Evolutionary conservation across 805 yeast species (phyloP).

Genomic region (Wickerhamomyces silvicola): DNA sequence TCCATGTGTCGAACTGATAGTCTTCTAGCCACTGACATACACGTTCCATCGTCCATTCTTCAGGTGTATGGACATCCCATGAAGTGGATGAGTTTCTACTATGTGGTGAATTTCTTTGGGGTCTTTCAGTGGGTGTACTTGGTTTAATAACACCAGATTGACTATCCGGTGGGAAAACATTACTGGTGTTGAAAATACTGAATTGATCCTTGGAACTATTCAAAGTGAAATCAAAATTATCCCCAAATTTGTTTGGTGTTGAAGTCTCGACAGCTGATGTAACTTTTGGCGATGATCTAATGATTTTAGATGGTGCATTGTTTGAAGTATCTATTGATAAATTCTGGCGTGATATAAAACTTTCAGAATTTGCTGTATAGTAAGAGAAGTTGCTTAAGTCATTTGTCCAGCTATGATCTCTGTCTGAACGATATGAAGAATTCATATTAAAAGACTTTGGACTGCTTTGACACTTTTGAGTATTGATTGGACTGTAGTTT

Average conservation of each 20-base stretch:
- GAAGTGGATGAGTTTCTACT: slow-evolving; percentile 24
- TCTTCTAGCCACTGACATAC: slow-evolving; percentile 62
- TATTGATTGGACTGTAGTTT: slow-evolving; percentile 3
- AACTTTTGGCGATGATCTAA: too few relatives aligned
- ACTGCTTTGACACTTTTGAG: not conserved
- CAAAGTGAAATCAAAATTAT: not conserved
- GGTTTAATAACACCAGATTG: slow-evolving; percentile 5
- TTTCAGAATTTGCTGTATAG: not conserved
- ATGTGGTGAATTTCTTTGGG: slow-evolving; percentile 14
- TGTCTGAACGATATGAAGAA: too few relatives aligned
- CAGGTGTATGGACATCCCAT: slow-evolving; percentile 48
- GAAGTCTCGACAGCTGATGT: slow-evolving; percentile 8
- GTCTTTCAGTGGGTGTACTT: not conserved
- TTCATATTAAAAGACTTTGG: not conserved
- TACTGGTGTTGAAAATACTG: slow-evolving; percentile 20
- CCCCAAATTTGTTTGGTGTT: slow-evolving; percentile 6
- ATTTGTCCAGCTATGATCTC: too few relatives aligned
- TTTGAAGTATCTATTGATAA: too few relatives aligned
- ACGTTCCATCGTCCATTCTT: slow-evolving; percentile 66
- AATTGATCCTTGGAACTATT: slow-evolving; percentile 14
- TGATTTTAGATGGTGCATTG: too few relatives aligned
- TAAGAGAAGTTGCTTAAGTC: not conserved
- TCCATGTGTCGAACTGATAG: slow-evolving; percentile 72
- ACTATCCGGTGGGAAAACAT: slow-evolving; percentile 7
- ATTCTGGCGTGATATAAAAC: slow-evolving; percentile 2